Evolutionary conservation across 805 yeast genomes (phyloP).

Genomic region (Candida namnaoensis): DNA sequence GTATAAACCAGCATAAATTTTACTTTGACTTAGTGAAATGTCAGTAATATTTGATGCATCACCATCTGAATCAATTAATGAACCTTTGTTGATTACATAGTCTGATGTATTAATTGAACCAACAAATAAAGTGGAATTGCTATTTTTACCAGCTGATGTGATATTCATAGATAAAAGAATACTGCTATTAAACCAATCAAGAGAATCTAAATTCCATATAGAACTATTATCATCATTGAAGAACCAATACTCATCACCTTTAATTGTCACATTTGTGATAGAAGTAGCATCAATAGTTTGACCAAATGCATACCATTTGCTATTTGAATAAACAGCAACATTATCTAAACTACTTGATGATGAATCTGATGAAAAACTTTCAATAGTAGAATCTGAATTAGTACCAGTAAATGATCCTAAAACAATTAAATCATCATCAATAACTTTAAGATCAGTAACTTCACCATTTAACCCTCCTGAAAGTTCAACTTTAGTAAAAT

Average conservation of each 20-base stretch:
- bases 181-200: conserved; percentile 25
- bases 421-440: conserved; percentile 29
- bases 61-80: conserved; percentile 4
- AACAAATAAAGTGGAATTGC: conserved; percentile 11
- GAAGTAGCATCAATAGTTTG: conserved; percentile 12
- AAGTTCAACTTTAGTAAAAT: conserved; percentile 3
- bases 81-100: conserved; percentile 9
- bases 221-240: conserved; percentile 20
- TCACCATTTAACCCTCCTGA: conserved; percentile 32
- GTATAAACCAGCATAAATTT: conserved; percentile 26
- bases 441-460: conserved; percentile 23
- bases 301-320: conserved; percentile 36
- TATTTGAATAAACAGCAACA: conserved; percentile 24
- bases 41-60: conserved; percentile 12
- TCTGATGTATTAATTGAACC: conserved; percentile 16
- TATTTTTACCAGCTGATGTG: conserved; percentile 12
- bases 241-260: conserved; percentile 31
- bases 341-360: conserved; percentile 26
- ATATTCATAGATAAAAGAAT: conserved; percentile 22
- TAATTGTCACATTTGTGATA: conserved; percentile 20
- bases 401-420: conserved; percentile 38
- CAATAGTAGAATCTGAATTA: conserved; percentile 19
- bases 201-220: conserved; percentile 33
- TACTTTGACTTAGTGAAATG: conserved; percentile 8
- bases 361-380: conserved; percentile 19